These are phyloP conservation scores for Ophiocordyceps camponoti-floridani DNA, from an alignment of 2,329 filamentous ascomycete genomes.

Conservation along the genomic window DNA sequence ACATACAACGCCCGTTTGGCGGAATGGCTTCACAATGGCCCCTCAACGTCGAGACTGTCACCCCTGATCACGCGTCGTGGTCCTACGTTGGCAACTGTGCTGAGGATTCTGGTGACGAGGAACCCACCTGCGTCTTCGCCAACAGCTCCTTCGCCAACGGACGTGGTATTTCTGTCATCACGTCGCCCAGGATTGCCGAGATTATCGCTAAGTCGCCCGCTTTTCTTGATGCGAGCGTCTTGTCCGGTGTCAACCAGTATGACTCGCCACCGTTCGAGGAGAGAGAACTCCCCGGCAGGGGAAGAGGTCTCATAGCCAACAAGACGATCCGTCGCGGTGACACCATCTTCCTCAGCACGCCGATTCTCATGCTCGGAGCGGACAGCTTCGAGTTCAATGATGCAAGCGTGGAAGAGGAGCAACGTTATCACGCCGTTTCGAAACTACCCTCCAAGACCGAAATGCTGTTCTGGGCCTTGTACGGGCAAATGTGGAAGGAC, in stretches of 20 bases:
- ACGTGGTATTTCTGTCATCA: constrained; percentile 20
- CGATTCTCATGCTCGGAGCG: too few relatives aligned
- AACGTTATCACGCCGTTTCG: constrained; percentile 1
- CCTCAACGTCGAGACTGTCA: too few relatives aligned
- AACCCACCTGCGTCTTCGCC: constrained; percentile 15
- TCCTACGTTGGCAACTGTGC: too few relatives aligned
- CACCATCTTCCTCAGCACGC: constrained; percentile 1
- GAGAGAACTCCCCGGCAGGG: constrained; percentile 7
- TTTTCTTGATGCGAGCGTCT: constrained; percentile 8
- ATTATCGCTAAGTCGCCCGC: constrained; percentile 10
- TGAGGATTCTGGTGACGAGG: background rate
- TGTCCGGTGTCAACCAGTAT: constrained; percentile 1
- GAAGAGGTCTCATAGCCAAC: constrained; percentile 9
- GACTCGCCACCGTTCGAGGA: constrained; percentile 6
- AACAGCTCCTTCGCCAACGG: constrained; percentile 15
- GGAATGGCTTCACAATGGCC: too few relatives aligned
- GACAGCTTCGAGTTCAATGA: too few relatives aligned
- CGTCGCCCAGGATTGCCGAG: constrained; percentile 13
- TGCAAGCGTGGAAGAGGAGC: too few relatives aligned
- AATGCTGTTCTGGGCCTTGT: constrained; percentile 2
- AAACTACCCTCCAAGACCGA: constrained; percentile 1
- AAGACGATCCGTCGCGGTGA: constrained; percentile 7
- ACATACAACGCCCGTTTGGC: too few relatives aligned
- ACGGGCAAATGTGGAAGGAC: background rate
- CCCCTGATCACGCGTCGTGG: too few relatives aligned